phyloP scores from a whole-genome alignment of 805 yeast species.

The Komagataella populi region DNA sequence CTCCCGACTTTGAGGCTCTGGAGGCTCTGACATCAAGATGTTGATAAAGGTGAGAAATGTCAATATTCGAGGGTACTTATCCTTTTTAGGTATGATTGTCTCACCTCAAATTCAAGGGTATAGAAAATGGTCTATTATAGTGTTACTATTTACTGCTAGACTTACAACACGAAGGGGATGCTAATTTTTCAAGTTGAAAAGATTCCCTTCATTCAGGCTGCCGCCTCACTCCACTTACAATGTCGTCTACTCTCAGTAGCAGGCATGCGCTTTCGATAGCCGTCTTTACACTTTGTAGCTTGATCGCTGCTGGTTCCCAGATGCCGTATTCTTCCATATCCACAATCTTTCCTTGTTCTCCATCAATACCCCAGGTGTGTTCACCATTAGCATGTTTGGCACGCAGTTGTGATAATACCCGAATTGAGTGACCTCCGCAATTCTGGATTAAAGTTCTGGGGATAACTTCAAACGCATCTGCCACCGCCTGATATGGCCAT shows the following conservation, averaged over 20 bases:
- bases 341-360: conserved; percentile 85
- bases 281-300: conserved; percentile 94
- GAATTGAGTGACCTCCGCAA: conserved; percentile 94
- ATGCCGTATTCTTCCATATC: conserved; percentile 94
- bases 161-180: too few species aligned
- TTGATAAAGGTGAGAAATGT: neutral
- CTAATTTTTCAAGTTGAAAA: too few species aligned
- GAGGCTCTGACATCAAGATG: neutral
- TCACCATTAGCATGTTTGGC: conserved; percentile 93
- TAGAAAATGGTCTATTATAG: neutral
- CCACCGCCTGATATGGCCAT: conserved; percentile 98
- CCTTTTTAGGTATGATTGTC: too few species aligned
- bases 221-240: conserved; percentile 82
- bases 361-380: conserved; percentile 83
- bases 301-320: conserved; percentile 99
- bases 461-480: conserved; percentile 96
- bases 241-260: conserved; percentile 91
- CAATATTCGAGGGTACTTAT: neutral
- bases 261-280: conserved; percentile 95
- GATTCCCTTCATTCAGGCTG: neutral
- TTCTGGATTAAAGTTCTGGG: conserved; percentile 96
- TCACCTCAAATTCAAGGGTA: neutral
- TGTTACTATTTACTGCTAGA: neutral
- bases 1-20: neutral
- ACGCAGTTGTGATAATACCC: conserved; percentile 78